phyloP scores from a whole-genome alignment of 2,329 filamentous ascomycete species.

The Penicillium sclerotigenum region DNA sequence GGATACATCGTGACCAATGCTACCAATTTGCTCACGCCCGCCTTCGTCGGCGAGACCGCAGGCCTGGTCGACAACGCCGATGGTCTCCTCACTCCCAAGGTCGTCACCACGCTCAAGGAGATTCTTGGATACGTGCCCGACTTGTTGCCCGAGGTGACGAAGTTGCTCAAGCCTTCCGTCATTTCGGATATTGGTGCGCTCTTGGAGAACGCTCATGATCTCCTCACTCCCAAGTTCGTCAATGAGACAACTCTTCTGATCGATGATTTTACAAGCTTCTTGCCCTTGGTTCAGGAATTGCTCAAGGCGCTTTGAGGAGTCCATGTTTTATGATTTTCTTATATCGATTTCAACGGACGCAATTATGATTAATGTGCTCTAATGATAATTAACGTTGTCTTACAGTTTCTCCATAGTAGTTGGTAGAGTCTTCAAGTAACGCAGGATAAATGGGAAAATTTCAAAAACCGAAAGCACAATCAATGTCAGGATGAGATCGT shows the following conservation, averaged over 20 bases:
- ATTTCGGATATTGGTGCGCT: slow-evolving; percentile 25
- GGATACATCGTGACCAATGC: slow-evolving; percentile 32
- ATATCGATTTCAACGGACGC: slow-evolving; percentile 4
- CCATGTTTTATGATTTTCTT: slow-evolving; percentile 8
- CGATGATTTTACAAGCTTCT: slow-evolving; percentile 18
- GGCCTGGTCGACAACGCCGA: slow-evolving; percentile 29
- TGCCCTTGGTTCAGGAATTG: slow-evolving; percentile 20
- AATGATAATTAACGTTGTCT: slow-evolving; percentile 10
- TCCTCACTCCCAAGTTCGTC: slow-evolving; percentile 29
- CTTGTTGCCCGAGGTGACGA: slow-evolving; percentile 30
- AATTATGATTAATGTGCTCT: slow-evolving; percentile 11
- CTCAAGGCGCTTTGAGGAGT: slow-evolving; percentile 18
- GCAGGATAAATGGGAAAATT: too few relatives aligned
- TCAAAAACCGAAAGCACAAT: too few relatives aligned
- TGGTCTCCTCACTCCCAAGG: slow-evolving; percentile 28
- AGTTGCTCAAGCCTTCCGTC: slow-evolving; percentile 23
- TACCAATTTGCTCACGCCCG: slow-evolving; percentile 28
- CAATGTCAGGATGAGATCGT: too few relatives aligned
- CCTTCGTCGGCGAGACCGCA: slow-evolving; percentile 31
- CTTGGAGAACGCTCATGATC: slow-evolving; percentile 27
- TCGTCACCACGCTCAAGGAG: slow-evolving; percentile 26
- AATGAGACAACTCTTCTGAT: slow-evolving; percentile 24
- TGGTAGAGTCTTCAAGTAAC: too few relatives aligned
- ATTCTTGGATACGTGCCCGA: slow-evolving; percentile 27
- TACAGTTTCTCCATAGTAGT: background rate